Percentiles rank a stretch among this genome's conserved stretches.
Evolutionary conservation across 768 basidiomycete genomes (phyloP).

Genomic region (Boletellus ananiceps): DNA sequence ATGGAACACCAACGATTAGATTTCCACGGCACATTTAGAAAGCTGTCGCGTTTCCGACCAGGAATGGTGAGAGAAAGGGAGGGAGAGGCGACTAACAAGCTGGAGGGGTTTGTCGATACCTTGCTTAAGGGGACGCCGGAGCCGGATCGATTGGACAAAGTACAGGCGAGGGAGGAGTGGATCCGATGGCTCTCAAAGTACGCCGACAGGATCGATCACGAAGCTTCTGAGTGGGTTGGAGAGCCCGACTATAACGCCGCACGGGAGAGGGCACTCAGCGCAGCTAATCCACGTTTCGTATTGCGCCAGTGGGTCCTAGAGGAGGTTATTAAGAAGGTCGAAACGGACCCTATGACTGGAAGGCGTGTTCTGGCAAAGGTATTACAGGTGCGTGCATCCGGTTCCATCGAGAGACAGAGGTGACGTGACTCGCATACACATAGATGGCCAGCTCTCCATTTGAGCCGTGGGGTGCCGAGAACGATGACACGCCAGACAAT

Average conservation of each 20-base stretch:
- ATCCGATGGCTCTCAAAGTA: constrained; percentile 62
- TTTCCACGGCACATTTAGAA: constrained; percentile 83
- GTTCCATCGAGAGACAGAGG: background rate
- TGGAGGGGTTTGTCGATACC: constrained; percentile 41
- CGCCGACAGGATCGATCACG: constrained; percentile 51
- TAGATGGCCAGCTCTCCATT: constrained; percentile 89
- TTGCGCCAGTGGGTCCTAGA: constrained; percentile 95
- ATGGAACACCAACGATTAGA: constrained; percentile 77
- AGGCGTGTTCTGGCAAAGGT: constrained; percentile 74
- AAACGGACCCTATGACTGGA: constrained; percentile 58
- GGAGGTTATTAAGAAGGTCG: constrained; percentile 78
- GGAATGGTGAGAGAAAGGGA: constrained; percentile 20
- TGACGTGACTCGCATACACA: background rate
- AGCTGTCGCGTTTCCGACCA: constrained; percentile 59
- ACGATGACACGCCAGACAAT: constrained; percentile 37
- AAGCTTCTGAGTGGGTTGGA: constrained; percentile 44
- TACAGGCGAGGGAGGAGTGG: constrained; percentile 49
- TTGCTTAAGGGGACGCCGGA: constrained; percentile 49
- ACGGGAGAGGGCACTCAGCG: constrained; percentile 47
- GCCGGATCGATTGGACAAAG: constrained; percentile 39
- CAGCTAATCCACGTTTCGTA: constrained; percentile 85
- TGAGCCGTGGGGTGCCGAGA: constrained; percentile 82
- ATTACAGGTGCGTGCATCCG: constrained; percentile 53
- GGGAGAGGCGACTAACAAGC: constrained; percentile 6
- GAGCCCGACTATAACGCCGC: constrained; percentile 39